Percentiles rank a stretch among this genome's conserved stretches.
phyloP scores from a whole-genome alignment of 192 early-diverging fungal genomes.

The Coemansia sp. region DNA sequence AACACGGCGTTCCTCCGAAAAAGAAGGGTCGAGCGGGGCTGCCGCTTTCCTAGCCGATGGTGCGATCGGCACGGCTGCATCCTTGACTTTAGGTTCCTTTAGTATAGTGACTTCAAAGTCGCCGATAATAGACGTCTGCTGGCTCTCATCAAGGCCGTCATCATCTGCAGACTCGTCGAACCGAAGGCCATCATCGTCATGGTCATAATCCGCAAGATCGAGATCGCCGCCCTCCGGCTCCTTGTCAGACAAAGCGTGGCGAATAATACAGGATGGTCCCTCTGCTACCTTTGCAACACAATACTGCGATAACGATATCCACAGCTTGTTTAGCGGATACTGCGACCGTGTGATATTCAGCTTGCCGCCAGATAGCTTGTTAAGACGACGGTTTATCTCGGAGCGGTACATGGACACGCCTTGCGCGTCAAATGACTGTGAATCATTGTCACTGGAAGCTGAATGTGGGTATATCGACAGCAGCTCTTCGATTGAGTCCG shows the following conservation, averaged over 20 bases:
- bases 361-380: conserved; percentile 38
- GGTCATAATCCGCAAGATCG: neutral
- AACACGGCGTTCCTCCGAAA: conserved; percentile 39
- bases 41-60: neutral
- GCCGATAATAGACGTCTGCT: conserved; percentile 4
- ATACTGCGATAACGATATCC: conserved; percentile 17
- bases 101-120: conserved; percentile 40
- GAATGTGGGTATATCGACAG: conserved; percentile 8
- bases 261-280: conserved; percentile 8
- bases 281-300: conserved; percentile 11
- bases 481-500: conserved; percentile 17
- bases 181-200: neutral
- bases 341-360: conserved; percentile 29
- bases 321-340: conserved; percentile 15
- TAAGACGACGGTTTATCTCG: conserved; percentile 31
- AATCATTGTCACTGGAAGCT: neutral
- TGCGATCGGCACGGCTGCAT: neutral
- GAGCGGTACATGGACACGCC: conserved; percentile 21
- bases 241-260: neutral
- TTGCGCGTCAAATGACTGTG: neutral
- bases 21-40: conserved; percentile 34
- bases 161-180: neutral
- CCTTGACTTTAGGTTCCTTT: neutral
- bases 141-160: neutral
- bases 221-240: conserved; percentile 3